Evolutionary conservation across 2,329 filamentous ascomycete species (phyloP), one percentile per base, ranked within the genome.

Genomic region (Penicillium sp.): DNA sequence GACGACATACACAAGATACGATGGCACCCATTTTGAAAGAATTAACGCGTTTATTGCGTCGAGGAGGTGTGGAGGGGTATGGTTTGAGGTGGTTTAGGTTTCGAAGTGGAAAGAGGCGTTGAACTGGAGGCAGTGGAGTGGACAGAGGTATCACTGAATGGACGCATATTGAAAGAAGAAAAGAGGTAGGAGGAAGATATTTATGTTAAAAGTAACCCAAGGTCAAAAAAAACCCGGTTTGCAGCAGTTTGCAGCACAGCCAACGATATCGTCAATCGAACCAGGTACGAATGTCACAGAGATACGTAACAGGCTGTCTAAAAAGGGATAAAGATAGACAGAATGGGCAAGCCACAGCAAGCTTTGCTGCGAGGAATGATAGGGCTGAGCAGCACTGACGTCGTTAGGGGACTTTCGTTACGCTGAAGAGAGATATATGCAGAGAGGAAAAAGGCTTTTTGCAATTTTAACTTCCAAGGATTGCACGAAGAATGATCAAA

Each of bases 11-110:
- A 72, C 89, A 92, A 73, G 89, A 92, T 64, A 91, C 81, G 69
- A 94, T 86, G 75, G 88, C 89, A 78, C 90, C 90, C 90, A 94
- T 93, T 65, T 74, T 86, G 75, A 67, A 20, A 9, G 46, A 26
- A 27, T 51, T 22, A 11, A 31, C 18, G 14, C 11, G 26, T 27
- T 23, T 20, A 33, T 33, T 43, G 40, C 54, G 23, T 67, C 50
- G 49, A 53, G 22, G 40, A 42, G 55, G 49, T 50, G 49, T n/a
- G 9, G 15, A n/a, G 20, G 20, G 56, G 20, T 54, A 23, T 49
- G 26, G 48, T 37, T 53, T 49, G 20, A 47, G 44, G 18, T 49
- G 56, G 58, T 52, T 55, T 62, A 6, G 62, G 61, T 35, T 60
- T 60, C 15, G 55, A 43, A 20, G 9, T 40, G 11, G 56, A 41